These are phyloP conservation scores for Kurtzmaniella quercitrusa DNA, from an alignment of 1,139 yeast species.

Conservation along the genomic window DNA sequence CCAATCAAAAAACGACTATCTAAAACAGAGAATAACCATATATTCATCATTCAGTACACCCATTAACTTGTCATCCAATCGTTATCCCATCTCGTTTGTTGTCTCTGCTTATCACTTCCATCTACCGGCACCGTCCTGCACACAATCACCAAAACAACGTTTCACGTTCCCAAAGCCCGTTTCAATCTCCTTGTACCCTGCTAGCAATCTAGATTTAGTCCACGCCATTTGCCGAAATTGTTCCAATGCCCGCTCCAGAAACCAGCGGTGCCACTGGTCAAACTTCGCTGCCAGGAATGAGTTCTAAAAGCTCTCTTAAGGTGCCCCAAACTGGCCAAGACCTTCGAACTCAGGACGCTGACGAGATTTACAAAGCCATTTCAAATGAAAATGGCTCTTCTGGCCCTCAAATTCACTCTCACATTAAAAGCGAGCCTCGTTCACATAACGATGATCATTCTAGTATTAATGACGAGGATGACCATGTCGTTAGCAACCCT, in stretches of 20 bases:
- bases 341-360: background rate
- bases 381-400: background rate
- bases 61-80: too few species aligned
- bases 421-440: background rate
- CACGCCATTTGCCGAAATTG: background rate
- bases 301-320: background rate
- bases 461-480: background rate
- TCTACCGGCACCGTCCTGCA: too few species aligned
- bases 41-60: too few species aligned
- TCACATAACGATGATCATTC: background rate
- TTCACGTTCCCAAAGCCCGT: too few species aligned
- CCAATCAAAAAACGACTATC: too few species aligned
- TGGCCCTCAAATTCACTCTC: background rate
- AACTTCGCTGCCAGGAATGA: background rate
- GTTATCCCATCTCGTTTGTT: too few species aligned
- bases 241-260: background rate
- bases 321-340: background rate
- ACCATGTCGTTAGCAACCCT: constrained; percentile 6
- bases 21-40: too few species aligned
- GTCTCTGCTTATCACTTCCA: too few species aligned
- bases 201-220: background rate
- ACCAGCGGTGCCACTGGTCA: background rate
- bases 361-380: constrained; percentile 1
- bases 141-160: too few species aligned
- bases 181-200: too few species aligned